A percentile compares a stretch with the other conserved stretches of the same genome.
Conservation (phyloP, 192 early-diverging fungal genomes). For the Obelidium mucronatum region DNA sequence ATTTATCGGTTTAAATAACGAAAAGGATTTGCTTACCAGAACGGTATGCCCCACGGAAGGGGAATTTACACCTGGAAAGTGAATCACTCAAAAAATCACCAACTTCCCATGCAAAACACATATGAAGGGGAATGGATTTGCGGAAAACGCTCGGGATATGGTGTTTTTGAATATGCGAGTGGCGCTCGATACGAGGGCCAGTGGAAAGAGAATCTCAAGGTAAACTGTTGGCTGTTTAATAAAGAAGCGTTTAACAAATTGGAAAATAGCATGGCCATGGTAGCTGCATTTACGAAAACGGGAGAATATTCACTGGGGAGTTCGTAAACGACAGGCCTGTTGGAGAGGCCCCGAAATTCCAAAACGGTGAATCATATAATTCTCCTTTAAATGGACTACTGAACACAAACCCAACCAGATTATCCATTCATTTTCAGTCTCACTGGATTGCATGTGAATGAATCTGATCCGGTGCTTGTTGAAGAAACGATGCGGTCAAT, state of each 20-base stretch:
- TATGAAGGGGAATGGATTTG: slow-evolving; percentile 59
- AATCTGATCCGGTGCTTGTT: not conserved
- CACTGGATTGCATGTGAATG: slow-evolving; percentile 11
- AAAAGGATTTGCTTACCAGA: no score
- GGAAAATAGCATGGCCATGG: slow-evolving; percentile 50
- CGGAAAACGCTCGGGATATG: slow-evolving; percentile 55
- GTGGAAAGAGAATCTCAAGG: slow-evolving; percentile 63
- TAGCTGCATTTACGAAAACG: slow-evolving; percentile 54
- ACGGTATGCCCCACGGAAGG: slow-evolving; percentile 53
- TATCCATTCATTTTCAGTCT: slow-evolving; percentile 50
- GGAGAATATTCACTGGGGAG: slow-evolving; percentile 52
- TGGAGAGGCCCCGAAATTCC: slow-evolving; percentile 31
- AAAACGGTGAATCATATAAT: slow-evolving; percentile 45
- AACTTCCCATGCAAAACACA: slow-evolving; percentile 54
- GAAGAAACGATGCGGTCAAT: slow-evolving; percentile 45
- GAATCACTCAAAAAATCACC: slow-evolving; percentile 32
- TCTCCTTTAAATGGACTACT: not conserved
- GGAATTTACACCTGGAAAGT: slow-evolving; percentile 59
- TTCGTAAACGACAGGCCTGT: slow-evolving; percentile 53
- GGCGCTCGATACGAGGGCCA: slow-evolving; percentile 59
- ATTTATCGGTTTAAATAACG: not conserved
- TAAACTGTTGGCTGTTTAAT: not conserved
- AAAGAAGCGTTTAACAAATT: not conserved
- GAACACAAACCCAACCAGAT: slow-evolving; percentile 21
- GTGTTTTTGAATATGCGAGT: slow-evolving; percentile 60